These are phyloP conservation scores for Pyrenophora seminiperda DNA, from an alignment of 2,329 filamentous ascomycete genomes.

Conservation along the genomic window DNA sequence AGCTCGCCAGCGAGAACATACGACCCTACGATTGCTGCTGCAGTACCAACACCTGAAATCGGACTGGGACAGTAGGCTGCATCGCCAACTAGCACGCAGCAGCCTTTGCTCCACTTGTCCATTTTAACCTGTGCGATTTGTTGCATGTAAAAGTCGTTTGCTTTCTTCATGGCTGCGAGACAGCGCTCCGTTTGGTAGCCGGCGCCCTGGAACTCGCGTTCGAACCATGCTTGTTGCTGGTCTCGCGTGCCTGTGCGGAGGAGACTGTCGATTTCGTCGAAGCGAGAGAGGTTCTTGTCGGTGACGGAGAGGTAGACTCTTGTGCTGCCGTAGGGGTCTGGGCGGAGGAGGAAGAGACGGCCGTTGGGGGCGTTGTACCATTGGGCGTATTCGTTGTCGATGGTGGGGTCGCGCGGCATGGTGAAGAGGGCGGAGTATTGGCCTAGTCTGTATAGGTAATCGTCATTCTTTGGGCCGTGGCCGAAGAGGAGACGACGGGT, in stretches of 20 bases:
- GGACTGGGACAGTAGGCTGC: slow-evolving; percentile 48
- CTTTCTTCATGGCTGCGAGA: slow-evolving; percentile 47
- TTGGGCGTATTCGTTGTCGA: slow-evolving; percentile 30
- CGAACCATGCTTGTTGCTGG: slow-evolving; percentile 34
- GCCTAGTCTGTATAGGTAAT: slow-evolving; percentile 31
- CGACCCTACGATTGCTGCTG: slow-evolving; percentile 46
- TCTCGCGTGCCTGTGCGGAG: slow-evolving; percentile 18
- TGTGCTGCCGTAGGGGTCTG: slow-evolving; percentile 30
- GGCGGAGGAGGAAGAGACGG: slow-evolving; percentile 29
- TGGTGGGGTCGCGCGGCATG: slow-evolving; percentile 23
- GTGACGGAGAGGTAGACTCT: slow-evolving; percentile 25
- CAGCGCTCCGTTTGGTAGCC: slow-evolving; percentile 49
- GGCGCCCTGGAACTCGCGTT: slow-evolving; percentile 39
- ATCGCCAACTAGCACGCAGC: slow-evolving; percentile 48
- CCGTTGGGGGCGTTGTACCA: slow-evolving; percentile 36
- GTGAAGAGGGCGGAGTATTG: slow-evolving; percentile 41
- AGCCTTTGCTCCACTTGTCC: slow-evolving; percentile 41
- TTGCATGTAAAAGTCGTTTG: slow-evolving; percentile 54
- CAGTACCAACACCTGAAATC: slow-evolving; percentile 37
- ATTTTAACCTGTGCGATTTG: slow-evolving; percentile 50
- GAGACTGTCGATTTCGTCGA: slow-evolving; percentile 23
- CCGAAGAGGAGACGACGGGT: slow-evolving; percentile 37
- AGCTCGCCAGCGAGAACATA: slow-evolving; percentile 50
- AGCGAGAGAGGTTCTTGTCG: slow-evolving; percentile 24
- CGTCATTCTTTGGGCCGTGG: slow-evolving; percentile 23